Conservation (phyloP, 805 yeast species). For the Wickerhamiella siamensis region DNA sequence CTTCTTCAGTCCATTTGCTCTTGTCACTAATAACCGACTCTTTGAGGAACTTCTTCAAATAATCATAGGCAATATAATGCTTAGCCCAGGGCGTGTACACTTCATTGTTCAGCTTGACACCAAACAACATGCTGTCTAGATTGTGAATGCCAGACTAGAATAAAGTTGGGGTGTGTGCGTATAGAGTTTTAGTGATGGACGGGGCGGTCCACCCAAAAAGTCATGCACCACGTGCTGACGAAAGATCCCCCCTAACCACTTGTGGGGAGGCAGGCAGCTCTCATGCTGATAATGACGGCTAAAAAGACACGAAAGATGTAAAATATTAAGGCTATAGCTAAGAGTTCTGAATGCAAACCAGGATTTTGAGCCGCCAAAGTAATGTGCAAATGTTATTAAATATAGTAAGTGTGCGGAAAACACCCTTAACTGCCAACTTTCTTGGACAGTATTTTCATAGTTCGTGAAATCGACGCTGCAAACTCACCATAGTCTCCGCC, state of each 20-base stretch:
- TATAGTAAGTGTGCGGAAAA: too few species aligned
- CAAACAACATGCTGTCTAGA: slow-evolving; percentile 83
- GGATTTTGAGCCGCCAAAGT: too few species aligned
- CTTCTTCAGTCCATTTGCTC: slow-evolving; percentile 61
- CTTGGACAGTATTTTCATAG: not conserved
- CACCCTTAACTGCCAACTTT: not conserved
- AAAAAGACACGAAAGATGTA: too few species aligned
- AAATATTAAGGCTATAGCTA: too few species aligned
- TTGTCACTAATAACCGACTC: slow-evolving; percentile 28
- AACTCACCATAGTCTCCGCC: slow-evolving; percentile 13
- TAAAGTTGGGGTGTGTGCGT: not conserved
- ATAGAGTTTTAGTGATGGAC: too few species aligned
- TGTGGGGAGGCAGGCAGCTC: too few species aligned
- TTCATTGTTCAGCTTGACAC: slow-evolving; percentile 68
- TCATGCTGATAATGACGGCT: too few species aligned
- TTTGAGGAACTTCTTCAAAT: slow-evolving; percentile 67
- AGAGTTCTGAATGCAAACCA: too few species aligned
- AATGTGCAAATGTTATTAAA: too few species aligned
- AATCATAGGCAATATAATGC: slow-evolving; percentile 83
- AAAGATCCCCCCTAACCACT: too few species aligned
- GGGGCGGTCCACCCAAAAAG: too few species aligned
- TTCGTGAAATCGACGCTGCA: not conserved
- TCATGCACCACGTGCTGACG: too few species aligned
- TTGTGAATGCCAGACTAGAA: not conserved
- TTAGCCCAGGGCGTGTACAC: slow-evolving; percentile 81